A percentile compares a stretch with the other conserved stretches of the same genome.
Conservation (phyloP, 441 rosid species). For the Cnidoscolus chayamansa region DNA sequence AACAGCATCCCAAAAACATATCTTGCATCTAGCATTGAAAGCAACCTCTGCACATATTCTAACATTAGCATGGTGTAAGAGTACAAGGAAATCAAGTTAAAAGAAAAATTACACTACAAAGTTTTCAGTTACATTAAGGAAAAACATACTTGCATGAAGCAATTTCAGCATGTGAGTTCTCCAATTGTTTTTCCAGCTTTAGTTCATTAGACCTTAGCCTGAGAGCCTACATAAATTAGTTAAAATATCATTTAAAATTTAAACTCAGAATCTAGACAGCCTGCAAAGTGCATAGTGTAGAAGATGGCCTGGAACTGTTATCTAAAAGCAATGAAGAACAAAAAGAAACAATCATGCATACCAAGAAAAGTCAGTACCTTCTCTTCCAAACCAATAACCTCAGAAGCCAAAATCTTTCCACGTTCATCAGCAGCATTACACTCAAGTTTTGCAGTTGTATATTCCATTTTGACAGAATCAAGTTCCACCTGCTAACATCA, state of each 20-base stretch:
- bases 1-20: background rate
- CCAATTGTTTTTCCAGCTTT: constrained; percentile 90
- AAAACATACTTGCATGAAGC: constrained; percentile 66
- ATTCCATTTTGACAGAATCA: constrained; percentile 70
- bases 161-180: constrained; percentile 67
- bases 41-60: background rate
- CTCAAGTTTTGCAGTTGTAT: constrained; percentile 70
- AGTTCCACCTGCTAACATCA: constrained; percentile 67
- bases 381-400: constrained; percentile 97
- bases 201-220: constrained; percentile 89
- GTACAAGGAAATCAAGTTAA: constrained; percentile 13
- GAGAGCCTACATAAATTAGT: constrained; percentile 63
- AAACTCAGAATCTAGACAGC: constrained; percentile 6
- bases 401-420: constrained; percentile 87
- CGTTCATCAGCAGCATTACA: constrained; percentile 93
- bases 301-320: background rate
- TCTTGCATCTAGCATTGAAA: background rate
- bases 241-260: constrained; percentile 1
- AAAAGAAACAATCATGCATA: constrained; percentile 8
- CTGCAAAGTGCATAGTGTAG: background rate
- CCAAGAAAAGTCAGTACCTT: constrained; percentile 54
- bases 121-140: constrained; percentile 6
- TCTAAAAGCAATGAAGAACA: background rate
- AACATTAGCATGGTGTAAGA: background rate
- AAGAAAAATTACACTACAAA: background rate